phyloP scores from a whole-genome alignment of 495 filamentous ascomycete species.

The Daldinia loculata region DNA sequence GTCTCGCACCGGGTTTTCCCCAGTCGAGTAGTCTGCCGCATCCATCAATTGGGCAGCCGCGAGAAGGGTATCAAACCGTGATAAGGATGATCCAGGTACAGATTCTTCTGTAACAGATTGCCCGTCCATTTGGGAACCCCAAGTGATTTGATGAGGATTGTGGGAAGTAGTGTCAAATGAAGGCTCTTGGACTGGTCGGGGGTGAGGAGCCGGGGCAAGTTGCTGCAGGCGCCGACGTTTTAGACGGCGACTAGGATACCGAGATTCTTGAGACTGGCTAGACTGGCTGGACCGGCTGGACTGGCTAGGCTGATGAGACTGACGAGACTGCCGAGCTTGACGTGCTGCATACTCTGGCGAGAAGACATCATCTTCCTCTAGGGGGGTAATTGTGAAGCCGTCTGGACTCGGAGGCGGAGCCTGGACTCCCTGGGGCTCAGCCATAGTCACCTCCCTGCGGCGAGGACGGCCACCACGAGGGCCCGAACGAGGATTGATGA shows the following conservation, averaged over 20 bases:
- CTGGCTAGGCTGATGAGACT: neutral
- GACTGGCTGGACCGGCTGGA: neutral
- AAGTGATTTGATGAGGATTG: neutral
- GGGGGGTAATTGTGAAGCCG: neutral
- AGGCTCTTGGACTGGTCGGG: neutral
- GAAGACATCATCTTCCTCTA: neutral
- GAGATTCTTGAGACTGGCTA: neutral
- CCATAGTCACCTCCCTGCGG: neutral
- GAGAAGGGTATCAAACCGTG: neutral
- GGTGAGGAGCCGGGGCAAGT: neutral
- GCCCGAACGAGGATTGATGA: slow-evolving; percentile 5
- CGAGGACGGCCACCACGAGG: slow-evolving; percentile 13
- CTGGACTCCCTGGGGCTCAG: neutral
- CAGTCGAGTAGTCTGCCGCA: neutral
- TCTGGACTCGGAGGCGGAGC: neutral
- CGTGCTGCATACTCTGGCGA: neutral
- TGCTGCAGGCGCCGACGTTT: neutral
- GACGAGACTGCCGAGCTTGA: neutral
- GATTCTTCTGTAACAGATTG: neutral
- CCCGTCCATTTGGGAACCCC: neutral
- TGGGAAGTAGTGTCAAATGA: neutral
- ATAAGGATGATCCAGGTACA: neutral
- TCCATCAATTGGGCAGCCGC: neutral
- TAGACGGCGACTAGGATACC: neutral
- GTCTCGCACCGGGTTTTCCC: neutral